Evolutionary conservation across 1,284 basidiomycete species (phyloP).

Genomic region (Wallemia ichthyophaga): DNA sequence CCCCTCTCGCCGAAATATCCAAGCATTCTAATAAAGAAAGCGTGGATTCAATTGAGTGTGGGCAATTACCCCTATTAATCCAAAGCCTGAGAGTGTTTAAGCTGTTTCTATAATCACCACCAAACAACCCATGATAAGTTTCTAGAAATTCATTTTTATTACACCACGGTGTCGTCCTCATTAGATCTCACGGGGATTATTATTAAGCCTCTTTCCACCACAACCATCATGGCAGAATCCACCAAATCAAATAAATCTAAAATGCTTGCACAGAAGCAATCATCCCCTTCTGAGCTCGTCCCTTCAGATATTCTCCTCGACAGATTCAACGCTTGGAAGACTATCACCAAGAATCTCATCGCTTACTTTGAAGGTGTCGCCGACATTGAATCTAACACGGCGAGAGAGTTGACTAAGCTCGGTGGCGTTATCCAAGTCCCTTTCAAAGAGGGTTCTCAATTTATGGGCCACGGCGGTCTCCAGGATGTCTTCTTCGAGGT

Average conservation of each 20-base stretch:
- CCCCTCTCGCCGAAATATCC: constrained; percentile 5
- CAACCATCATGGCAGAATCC: background rate
- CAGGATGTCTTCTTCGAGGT: constrained; percentile 87
- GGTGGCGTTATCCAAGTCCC: constrained; percentile 96
- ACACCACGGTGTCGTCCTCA: background rate
- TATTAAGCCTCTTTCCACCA: background rate
- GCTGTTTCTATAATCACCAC: constrained; percentile 11
- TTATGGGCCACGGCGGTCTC: constrained; percentile 68
- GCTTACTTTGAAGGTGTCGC: constrained; percentile 46
- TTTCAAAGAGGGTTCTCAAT: constrained; percentile 80
- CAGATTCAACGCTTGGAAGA: constrained; percentile 60
- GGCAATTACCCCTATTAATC: constrained; percentile 8
- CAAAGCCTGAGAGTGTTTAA: constrained; percentile 26
- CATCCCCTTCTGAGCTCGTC: constrained; percentile 30
- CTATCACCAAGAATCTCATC: constrained; percentile 80
- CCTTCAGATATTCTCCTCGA: constrained; percentile 94
- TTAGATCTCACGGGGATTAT: background rate
- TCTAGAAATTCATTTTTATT: background rate
- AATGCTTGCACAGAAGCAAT: background rate
- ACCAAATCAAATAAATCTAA: background rate
- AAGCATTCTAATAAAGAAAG: constrained; percentile 7
- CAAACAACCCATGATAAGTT: background rate
- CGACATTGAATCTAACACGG: constrained; percentile 81
- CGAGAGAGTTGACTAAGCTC: constrained; percentile 75
- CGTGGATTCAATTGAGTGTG: constrained; percentile 9